Conservation (phyloP, 2,329 filamentous ascomycete genomes). For the Aspergillus sp. region DNA sequence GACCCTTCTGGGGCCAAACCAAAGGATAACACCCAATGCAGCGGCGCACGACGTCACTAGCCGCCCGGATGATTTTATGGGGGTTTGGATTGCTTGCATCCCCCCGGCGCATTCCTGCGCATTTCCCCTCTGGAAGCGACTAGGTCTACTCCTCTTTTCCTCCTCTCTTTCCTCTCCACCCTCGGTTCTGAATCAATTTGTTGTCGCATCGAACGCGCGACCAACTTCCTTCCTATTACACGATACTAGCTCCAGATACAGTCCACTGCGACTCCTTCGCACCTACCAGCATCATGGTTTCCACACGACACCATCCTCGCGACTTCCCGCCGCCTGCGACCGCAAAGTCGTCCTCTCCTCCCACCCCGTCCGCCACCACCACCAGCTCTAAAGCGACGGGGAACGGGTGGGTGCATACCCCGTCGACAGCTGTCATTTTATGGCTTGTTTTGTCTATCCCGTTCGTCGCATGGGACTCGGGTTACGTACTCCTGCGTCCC, state of each 20-base stretch:
- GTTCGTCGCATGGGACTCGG: slow-evolving; percentile 76
- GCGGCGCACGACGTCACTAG: slow-evolving; percentile 11
- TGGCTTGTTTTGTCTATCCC: slow-evolving; percentile 77
- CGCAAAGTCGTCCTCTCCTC: slow-evolving; percentile 23
- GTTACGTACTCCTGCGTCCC: slow-evolving; percentile 77
- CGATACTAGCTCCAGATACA: no score
- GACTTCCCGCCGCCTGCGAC: slow-evolving; percentile 45
- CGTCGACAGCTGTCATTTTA: slow-evolving; percentile 58
- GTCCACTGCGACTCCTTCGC: not conserved
- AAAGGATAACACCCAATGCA: not conserved
- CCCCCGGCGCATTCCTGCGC: not conserved
- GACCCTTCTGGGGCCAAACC: not conserved
- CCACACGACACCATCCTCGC: slow-evolving; percentile 54
- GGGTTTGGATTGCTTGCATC: no score
- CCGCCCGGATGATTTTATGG: slow-evolving; percentile 3
- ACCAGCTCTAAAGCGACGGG: slow-evolving; percentile 12
- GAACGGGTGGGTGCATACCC: slow-evolving; percentile 56
- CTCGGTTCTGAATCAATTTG: not conserved
- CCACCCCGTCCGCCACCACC: slow-evolving; percentile 19
- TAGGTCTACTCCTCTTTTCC: not conserved
- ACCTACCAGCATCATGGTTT: slow-evolving; percentile 47
- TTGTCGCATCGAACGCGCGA: not conserved
- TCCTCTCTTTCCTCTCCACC: not conserved
- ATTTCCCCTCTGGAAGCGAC: not conserved
- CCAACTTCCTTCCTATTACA: no score